Evolutionary conservation across 2,329 filamentous ascomycete species (phyloP).

Genomic region (Sordariomycetes sp.): DNA sequence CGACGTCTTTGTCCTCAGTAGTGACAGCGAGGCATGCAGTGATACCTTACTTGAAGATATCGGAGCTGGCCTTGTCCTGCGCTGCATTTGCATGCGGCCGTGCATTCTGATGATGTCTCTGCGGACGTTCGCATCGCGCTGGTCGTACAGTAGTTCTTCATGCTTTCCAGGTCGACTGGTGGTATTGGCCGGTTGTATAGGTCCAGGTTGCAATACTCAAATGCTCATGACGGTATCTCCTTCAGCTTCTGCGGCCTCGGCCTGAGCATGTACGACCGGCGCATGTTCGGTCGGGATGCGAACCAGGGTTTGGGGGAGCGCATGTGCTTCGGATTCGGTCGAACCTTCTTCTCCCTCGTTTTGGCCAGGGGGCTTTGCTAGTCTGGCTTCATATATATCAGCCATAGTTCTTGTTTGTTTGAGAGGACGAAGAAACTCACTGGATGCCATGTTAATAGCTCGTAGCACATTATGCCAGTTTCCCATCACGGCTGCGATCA

Average conservation of each 20-base stretch:
- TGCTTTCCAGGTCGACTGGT: too few relatives aligned
- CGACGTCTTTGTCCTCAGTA: not conserved
- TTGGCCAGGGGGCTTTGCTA: slow-evolving; percentile 46
- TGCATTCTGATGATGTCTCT: too few relatives aligned
- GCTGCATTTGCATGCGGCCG: too few relatives aligned
- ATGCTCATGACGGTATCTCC: slow-evolving; percentile 2
- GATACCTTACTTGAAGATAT: too few relatives aligned
- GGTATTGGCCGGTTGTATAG: too few relatives aligned
- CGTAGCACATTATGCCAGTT: slow-evolving; percentile 85
- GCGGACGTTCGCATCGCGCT: not conserved
- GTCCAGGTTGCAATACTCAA: too few relatives aligned
- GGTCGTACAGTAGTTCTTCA: not conserved
- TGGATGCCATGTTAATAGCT: slow-evolving; percentile 78
- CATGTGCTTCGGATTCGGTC: slow-evolving; percentile 29
- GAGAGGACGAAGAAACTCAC: slow-evolving; percentile 35
- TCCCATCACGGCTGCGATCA: slow-evolving; percentile 72
- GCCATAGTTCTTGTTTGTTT: not conserved
- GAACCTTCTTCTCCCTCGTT: slow-evolving; percentile 28
- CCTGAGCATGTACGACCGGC: slow-evolving; percentile 51
- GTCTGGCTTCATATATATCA: slow-evolving; percentile 44
- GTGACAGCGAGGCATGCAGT: not conserved
- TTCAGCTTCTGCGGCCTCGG: slow-evolving; percentile 29
- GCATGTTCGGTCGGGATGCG: slow-evolving; percentile 77
- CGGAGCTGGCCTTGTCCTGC: too few relatives aligned
- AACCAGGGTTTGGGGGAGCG: slow-evolving; percentile 72